A percentile compares a stretch with the other conserved stretches of the same genome.
These are phyloP conservation scores for Sclerotinia nivalis DNA, from an alignment of 2,329 filamentous ascomycete genomes.

Conservation along the genomic window DNA sequence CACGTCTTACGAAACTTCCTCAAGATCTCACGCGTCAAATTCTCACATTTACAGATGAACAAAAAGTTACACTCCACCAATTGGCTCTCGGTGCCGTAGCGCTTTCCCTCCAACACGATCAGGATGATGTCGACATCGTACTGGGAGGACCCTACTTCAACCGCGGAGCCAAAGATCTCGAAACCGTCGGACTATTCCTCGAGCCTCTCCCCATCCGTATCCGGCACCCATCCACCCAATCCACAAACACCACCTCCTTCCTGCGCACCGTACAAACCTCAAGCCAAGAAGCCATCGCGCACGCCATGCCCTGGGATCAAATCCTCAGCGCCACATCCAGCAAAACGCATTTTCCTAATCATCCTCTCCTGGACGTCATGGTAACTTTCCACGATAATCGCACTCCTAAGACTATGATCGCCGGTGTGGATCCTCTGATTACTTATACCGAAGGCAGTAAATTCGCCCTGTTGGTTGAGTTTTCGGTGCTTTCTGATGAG, in stretches of 20 bases:
- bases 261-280: conserved; percentile 29
- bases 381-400: conserved; percentile 34
- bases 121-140: conserved; percentile 32
- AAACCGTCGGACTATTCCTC: conserved; percentile 30
- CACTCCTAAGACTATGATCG: background rate
- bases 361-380: conserved; percentile 36
- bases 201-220: conserved; percentile 20
- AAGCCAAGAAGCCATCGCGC: conserved; percentile 36
- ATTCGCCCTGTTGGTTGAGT: conserved; percentile 11
- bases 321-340: conserved; percentile 35
- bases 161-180: conserved; percentile 33
- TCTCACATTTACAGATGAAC: background rate
- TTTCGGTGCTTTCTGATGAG: background rate
- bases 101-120: conserved; percentile 5
- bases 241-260: background rate
- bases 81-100: conserved; percentile 24
- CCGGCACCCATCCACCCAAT: background rate
- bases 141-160: conserved; percentile 40
- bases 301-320: conserved; percentile 40
- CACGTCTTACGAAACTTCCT: background rate
- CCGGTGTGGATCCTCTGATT: background rate
- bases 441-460: conserved; percentile 18
- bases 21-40: background rate
- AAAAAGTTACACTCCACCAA: conserved; percentile 25
- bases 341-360: conserved; percentile 23